A percentile compares a stretch with the other conserved stretches of the same genome.
These are phyloP conservation scores for Colletotrichum sp. DNA, from an alignment of 2,329 filamentous ascomycete species.

Conservation along the genomic window DNA sequence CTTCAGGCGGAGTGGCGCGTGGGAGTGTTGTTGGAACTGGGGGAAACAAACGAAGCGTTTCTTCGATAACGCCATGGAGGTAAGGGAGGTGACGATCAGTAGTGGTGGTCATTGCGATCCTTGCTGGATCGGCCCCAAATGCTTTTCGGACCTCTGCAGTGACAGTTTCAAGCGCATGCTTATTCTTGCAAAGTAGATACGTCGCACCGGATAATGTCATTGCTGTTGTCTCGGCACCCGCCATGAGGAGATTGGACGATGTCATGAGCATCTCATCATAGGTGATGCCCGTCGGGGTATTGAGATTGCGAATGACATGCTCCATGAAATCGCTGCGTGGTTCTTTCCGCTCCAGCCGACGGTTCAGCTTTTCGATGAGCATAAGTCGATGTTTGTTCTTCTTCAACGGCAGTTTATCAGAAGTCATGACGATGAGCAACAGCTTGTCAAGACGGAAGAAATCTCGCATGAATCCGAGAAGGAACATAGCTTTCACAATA, in stretches of 20 bases:
- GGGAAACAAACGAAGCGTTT: constrained; percentile 42
- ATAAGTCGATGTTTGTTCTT: neutral
- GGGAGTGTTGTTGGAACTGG: constrained; percentile 5
- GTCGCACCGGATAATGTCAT: neutral
- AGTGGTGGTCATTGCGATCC: constrained; percentile 33
- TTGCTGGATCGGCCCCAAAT: constrained; percentile 27
- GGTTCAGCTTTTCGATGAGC: neutral
- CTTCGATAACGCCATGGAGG: constrained; percentile 38
- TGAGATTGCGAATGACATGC: neutral
- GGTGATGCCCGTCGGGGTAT: neutral
- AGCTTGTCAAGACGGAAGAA: neutral
- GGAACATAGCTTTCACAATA: constrained; percentile 4
- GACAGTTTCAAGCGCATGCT: constrained; percentile 21
- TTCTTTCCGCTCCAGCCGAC: neutral
- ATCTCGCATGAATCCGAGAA: neutral
- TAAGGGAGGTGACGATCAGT: constrained; percentile 32
- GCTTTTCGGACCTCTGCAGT: constrained; percentile 34
- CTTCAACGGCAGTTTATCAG: neutral
- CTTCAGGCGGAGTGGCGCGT: neutral
- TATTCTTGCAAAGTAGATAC: neutral
- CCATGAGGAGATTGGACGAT: neutral
- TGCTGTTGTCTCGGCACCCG: neutral
- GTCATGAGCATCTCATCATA: constrained; percentile 2
- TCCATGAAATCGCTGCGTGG: constrained; percentile 1
- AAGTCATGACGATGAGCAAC: neutral